Evolutionary conservation across 371 early-diverging fungal genomes (phyloP).

Genomic region (Actinomortierella ambigua): DNA sequence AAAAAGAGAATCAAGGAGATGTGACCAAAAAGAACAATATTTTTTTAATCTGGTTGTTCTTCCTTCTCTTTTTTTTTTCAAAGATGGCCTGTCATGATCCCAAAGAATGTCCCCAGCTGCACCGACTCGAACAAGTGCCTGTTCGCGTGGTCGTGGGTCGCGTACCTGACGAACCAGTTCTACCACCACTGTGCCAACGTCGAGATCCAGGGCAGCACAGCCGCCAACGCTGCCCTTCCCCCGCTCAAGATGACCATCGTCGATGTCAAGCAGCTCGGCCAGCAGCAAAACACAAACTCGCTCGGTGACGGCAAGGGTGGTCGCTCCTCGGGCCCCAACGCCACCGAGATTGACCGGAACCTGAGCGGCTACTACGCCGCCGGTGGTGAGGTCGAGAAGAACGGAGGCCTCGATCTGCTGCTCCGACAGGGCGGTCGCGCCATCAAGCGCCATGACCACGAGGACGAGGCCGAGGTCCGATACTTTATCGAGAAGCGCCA

Average conservation of each 20-base stretch:
- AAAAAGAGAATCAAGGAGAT: background rate
- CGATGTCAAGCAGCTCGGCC: slow-evolving; percentile 11
- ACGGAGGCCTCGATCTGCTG: slow-evolving; percentile 25
- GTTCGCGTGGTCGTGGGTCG: slow-evolving; percentile 38
- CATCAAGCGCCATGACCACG: background rate
- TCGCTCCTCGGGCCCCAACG: slow-evolving; percentile 15
- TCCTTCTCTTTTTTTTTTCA: slow-evolving; percentile 15
- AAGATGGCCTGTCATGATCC: slow-evolving; percentile 41
- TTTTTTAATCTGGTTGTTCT: no score
- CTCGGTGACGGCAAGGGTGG: slow-evolving; percentile 14
- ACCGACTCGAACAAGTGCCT: slow-evolving; percentile 31
- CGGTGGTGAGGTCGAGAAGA: slow-evolving; percentile 16
- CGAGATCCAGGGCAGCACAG: slow-evolving; percentile 9
- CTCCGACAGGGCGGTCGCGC: slow-evolving; percentile 10
- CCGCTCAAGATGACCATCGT: slow-evolving; percentile 32
- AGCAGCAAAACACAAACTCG: slow-evolving; percentile 12
- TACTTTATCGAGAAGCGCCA: slow-evolving; percentile 4
- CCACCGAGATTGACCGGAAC: slow-evolving; percentile 5
- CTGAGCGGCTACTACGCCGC: slow-evolving; percentile 20
- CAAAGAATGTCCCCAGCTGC: slow-evolving; percentile 35
- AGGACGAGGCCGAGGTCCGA: slow-evolving; percentile 3
- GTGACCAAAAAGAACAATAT: no score
- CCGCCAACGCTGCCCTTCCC: slow-evolving; percentile 10
- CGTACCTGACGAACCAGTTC: slow-evolving; percentile 27
- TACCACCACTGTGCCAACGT: slow-evolving; percentile 46